Evolutionary conservation across 306 rosid genomes (phyloP).

Genomic region (Ceratonia siliqua): DNA sequence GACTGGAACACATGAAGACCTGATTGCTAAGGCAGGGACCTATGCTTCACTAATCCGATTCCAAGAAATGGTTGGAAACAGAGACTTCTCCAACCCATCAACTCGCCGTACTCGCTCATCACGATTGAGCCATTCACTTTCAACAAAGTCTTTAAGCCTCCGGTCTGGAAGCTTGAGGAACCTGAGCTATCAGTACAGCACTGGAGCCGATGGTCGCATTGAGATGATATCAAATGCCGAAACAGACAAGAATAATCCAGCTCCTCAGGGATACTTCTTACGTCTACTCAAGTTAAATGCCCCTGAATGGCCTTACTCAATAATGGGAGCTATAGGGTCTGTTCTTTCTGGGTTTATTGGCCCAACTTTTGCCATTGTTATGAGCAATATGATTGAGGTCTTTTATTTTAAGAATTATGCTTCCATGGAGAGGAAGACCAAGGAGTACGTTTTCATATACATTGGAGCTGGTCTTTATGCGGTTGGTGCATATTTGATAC

Average conservation of each 20-base stretch:
- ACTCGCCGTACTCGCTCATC: slow-evolving; percentile 85
- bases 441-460: slow-evolving; percentile 92
- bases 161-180: slow-evolving; percentile 92
- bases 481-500: slow-evolving; percentile 91
- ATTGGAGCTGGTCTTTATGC: slow-evolving; percentile 97
- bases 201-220: slow-evolving; percentile 93
- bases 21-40: slow-evolving; percentile 74
- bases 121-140: slow-evolving; percentile 83
- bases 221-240: slow-evolving; percentile 98
- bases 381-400: slow-evolving; percentile 99
- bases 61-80: slow-evolving; percentile 91
- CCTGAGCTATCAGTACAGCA: slow-evolving; percentile 90
- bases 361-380: slow-evolving; percentile 95
- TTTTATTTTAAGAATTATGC: slow-evolving; percentile 78
- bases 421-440: slow-evolving; percentile 90
- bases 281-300: slow-evolving; percentile 81
- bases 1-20: slow-evolving; percentile 94
- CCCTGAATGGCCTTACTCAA: slow-evolving; percentile 99
- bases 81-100: slow-evolving; percentile 86
- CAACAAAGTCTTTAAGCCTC: slow-evolving; percentile 90
- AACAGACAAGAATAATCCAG: slow-evolving; percentile 84
- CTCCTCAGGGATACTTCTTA: slow-evolving; percentile 83
- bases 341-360: slow-evolving; percentile 93
- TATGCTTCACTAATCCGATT: slow-evolving; percentile 85
- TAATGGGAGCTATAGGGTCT: slow-evolving; percentile 97